Percentiles rank a stretch among this genome's conserved stretches.
phyloP scores from a whole-genome alignment of 2,329 filamentous ascomycete species.

The Diaporthe capsici region DNA sequence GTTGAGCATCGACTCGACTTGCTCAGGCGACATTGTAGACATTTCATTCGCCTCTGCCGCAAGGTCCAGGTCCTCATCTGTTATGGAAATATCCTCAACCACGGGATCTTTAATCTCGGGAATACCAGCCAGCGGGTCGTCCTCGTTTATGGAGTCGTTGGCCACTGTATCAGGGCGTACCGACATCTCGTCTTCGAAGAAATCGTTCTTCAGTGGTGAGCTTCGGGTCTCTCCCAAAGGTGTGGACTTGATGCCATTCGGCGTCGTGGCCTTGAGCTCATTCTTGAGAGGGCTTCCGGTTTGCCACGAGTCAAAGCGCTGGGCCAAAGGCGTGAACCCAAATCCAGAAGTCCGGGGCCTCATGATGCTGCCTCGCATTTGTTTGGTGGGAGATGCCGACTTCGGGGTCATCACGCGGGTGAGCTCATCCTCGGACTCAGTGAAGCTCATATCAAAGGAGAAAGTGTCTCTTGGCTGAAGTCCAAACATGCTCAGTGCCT shows the following conservation, averaged over 20 bases:
- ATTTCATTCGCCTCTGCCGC: conserved; percentile 72
- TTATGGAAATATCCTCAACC: conserved; percentile 64
- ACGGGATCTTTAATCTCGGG: conserved; percentile 50
- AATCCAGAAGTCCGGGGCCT: conserved; percentile 52
- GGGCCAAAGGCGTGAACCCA: conserved; percentile 73
- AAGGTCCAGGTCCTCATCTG: conserved; percentile 69
- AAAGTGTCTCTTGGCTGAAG: conserved; percentile 64
- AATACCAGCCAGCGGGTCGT: conserved; percentile 38
- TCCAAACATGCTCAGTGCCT: conserved; percentile 52
- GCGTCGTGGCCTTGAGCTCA: conserved; percentile 47
- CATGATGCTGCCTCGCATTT: conserved; percentile 42
- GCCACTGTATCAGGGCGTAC: conserved; percentile 54
- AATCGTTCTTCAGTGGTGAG: conserved; percentile 62
- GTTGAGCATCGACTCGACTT: conserved; percentile 53
- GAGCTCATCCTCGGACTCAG: conserved; percentile 70
- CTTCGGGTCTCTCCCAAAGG: conserved; percentile 45
- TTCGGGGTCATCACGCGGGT: conserved; percentile 36
- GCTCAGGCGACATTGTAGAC: conserved; percentile 65
- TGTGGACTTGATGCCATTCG: conserved; percentile 44
- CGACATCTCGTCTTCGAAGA: conserved; percentile 75
- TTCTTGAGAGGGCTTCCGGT: conserved; percentile 68
- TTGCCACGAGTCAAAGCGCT: conserved; percentile 65
- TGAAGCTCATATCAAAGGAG: conserved; percentile 59
- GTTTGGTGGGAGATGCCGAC: conserved; percentile 44
- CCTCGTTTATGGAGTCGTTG: conserved; percentile 53